Conservation (phyloP, 1,284 basidiomycete genomes). For the Vanrija pseudolonga region DNA sequence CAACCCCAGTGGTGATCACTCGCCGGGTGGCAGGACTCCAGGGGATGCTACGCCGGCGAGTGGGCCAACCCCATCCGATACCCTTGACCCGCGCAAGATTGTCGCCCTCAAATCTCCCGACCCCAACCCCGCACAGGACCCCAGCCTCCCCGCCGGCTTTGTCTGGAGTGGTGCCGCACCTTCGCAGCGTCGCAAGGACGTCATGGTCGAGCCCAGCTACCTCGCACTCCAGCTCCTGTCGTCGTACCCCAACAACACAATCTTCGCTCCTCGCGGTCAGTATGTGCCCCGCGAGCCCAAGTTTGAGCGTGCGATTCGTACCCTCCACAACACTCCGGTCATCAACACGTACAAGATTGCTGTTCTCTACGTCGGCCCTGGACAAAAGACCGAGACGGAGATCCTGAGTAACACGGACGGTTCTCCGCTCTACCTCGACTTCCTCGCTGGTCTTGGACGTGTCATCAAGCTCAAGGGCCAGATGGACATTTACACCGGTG, state of each 20-base stretch:
- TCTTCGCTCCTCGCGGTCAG: slow-evolving; percentile 43
- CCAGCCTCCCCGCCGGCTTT: slow-evolving; percentile 49
- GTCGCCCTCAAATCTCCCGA: slow-evolving; percentile 2
- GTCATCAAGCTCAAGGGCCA: slow-evolving; percentile 88
- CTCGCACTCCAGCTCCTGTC: slow-evolving; percentile 78
- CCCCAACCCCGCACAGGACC: background rate
- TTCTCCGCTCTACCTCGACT: slow-evolving; percentile 89
- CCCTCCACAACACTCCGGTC: slow-evolving; percentile 82
- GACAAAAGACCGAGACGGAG: slow-evolving; percentile 77
- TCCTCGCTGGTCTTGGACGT: slow-evolving; percentile 82
- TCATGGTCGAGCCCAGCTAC: slow-evolving; percentile 80
- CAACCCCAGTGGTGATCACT: background rate
- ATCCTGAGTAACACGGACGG: slow-evolving; percentile 89
- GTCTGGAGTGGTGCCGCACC: slow-evolving; percentile 81
- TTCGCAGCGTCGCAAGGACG: slow-evolving; percentile 78
- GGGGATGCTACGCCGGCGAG: background rate
- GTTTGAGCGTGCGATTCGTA: slow-evolving; percentile 64
- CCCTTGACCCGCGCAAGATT: background rate
- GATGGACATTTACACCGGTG: slow-evolving; percentile 90
- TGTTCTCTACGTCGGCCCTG: slow-evolving; percentile 91
- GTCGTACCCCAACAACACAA: slow-evolving; percentile 60
- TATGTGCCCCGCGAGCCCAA: slow-evolving; percentile 53
- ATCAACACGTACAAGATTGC: slow-evolving; percentile 98
- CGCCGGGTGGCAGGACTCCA: background rate
- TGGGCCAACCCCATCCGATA: background rate